Conservation (phyloP, 768 basidiomycete species). For the Ramaria sp. region DNA sequence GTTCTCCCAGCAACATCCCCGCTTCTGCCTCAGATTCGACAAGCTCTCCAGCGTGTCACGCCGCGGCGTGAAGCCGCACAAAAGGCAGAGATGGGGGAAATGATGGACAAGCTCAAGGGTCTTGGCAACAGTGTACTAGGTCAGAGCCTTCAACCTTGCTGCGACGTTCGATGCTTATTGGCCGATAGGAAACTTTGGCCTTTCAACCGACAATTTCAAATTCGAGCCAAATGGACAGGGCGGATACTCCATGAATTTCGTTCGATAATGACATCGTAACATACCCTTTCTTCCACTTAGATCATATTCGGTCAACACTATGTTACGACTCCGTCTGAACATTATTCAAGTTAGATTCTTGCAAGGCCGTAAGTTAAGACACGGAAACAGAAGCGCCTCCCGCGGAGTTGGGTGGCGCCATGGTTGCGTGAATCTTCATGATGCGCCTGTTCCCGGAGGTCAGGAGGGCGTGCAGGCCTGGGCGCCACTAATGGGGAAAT, state of each 20-base stretch:
- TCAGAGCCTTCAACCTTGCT: conserved; percentile 19
- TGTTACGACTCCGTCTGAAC: no score
- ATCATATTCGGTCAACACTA: no score
- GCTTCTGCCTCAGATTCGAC: conserved; percentile 36
- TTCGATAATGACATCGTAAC: conserved; percentile 22
- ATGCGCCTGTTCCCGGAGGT: no score
- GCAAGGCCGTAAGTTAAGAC: no score
- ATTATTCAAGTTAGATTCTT: no score
- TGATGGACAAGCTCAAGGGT: conserved; percentile 87
- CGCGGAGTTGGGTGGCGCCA: no score
- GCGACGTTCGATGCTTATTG: not conserved
- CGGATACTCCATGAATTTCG: conserved; percentile 92
- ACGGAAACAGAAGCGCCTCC: no score
- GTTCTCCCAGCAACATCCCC: conserved; percentile 49
- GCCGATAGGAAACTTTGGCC: conserved; percentile 72
- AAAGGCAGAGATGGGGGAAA: conserved; percentile 81
- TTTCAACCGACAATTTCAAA: conserved; percentile 96
- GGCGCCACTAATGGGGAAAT: no score
- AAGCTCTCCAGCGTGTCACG: conserved; percentile 44
- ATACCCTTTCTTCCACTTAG: no score
- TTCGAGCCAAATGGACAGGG: conserved; percentile 89
- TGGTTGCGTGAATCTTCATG: no score
- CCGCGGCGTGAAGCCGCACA: conserved; percentile 66
- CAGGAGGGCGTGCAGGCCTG: no score
- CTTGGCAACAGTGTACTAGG: conserved; percentile 87